phyloP scores from a whole-genome alignment of 2,329 filamentous ascomycete species.

The Botrytis byssoidea region DNA sequence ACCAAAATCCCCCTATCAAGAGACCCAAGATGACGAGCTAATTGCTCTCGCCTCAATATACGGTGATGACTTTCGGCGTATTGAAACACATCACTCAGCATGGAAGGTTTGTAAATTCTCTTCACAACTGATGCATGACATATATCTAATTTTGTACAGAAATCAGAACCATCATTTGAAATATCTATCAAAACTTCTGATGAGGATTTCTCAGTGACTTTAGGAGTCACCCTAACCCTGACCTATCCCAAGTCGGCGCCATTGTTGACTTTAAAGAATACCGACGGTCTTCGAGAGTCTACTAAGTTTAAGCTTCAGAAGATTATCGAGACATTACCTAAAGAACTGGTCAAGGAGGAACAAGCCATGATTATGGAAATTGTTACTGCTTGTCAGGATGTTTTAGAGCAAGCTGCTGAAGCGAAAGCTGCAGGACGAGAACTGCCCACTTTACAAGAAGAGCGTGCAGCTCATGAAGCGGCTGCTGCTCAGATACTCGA shows the following conservation, averaged over 20 bases:
- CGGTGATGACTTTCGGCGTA: constrained; percentile 78
- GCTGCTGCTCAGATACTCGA: constrained; percentile 59
- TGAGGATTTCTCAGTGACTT: constrained; percentile 64
- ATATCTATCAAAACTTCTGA: constrained; percentile 74
- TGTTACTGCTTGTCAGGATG: constrained; percentile 54
- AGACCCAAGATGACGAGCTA: constrained; percentile 85
- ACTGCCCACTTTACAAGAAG: constrained; percentile 83
- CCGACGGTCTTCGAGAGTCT: constrained; percentile 64
- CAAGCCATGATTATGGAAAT: constrained; percentile 54
- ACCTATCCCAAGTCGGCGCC: constrained; percentile 88
- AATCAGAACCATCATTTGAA: constrained; percentile 80
- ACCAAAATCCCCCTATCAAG: constrained; percentile 66
- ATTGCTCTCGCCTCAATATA: constrained; percentile 85
- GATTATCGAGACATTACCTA: constrained; percentile 58
- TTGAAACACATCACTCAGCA: constrained; percentile 66
- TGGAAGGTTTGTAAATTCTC: constrained; percentile 69
- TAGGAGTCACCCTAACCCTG: constrained; percentile 80
- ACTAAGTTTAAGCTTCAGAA: constrained; percentile 69
- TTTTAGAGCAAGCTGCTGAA: constrained; percentile 82
- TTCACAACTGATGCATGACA: not conserved
- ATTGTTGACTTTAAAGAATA: constrained; percentile 65
- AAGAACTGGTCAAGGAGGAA: constrained; percentile 50
- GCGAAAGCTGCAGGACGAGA: constrained; percentile 72
- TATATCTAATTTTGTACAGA: constrained; percentile 46
- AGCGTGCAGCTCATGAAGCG: constrained; percentile 79